Evolutionary conservation across 192 early-diverging fungal genomes (phyloP), one percentile per base, ranked within the genome.

Genomic region (Backusella westeae): DNA sequence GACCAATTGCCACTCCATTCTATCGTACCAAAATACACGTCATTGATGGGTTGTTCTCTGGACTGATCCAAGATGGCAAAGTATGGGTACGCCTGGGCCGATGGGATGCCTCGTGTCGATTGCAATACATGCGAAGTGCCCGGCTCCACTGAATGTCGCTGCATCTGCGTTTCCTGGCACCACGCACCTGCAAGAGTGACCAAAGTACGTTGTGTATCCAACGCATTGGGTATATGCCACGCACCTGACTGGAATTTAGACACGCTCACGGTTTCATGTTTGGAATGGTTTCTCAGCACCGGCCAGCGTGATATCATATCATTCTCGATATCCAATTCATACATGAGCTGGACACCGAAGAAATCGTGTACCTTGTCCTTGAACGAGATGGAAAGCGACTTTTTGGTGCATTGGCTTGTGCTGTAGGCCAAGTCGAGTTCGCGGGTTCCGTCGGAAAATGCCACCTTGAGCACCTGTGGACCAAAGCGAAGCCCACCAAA

Each of bases 11-110:
- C 78, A 23, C 72, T 74, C 78, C 78, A 79, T 19, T 19, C 73
- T 6, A 79, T 29, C n/a, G 78, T 75, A 19, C 78, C 78, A 49
- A 79, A 79, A 69, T 79, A 79, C 0, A 70, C 69, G 19, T 73
- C 71, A 7, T 34, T 67, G 26, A 14, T 6, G 12, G 44, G 17
- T 26, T 77, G 53, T 15, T 56, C 36, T 1, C 38, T 73, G 26
- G 72, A 34, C 9, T 59, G 21, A 34, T 70, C 26, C 19, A 53
- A 15, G 9, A 78, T 36, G 14, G 78, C 78, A 53, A 75, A 69
- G 52, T 75, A 79, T 34, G 78, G 78, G n/a, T 79, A 79, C 2
- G 77, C 66, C 12, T 73, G 72, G 26, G 71, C 71, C 12, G 77
- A 78, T 39, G 77, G 77, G 26, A 78, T 73, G 2, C 77, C 77